Percentiles rank a stretch among this genome's conserved stretches.
These are phyloP conservation scores for Geosmithia flava DNA, from an alignment of 2,329 filamentous ascomycete genomes.

Conservation along the genomic window DNA sequence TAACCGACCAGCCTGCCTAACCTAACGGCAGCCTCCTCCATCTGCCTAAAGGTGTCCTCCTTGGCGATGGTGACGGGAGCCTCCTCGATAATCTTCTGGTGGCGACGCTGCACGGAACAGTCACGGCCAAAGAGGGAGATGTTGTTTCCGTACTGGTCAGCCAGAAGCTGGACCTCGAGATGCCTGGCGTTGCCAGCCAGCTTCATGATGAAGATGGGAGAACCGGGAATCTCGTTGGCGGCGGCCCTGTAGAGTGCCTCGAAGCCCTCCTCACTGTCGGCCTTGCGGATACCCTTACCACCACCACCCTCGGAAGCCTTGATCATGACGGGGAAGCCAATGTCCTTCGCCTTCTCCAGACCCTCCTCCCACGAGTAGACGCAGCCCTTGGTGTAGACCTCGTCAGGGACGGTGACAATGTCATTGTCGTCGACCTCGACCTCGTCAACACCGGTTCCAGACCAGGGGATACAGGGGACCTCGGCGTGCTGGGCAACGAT, in stretches of 20 bases:
- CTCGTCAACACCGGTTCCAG: constrained; percentile 76
- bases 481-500: constrained; percentile 96
- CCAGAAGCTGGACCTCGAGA: constrained; percentile 92
- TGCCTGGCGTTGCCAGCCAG: constrained; percentile 91
- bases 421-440: constrained; percentile 69
- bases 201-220: constrained; percentile 99
- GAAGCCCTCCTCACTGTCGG: constrained; percentile 74
- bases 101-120: constrained; percentile 94
- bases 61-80: constrained; percentile 95
- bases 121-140: constrained; percentile 98
- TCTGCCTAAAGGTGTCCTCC: constrained; percentile 76
- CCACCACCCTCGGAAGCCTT: constrained; percentile 99
- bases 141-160: constrained; percentile 99
- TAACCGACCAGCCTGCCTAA: constrained; percentile 92
- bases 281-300: constrained; percentile 98
- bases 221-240: constrained; percentile 93
- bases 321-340: constrained; percentile 99
- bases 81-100: constrained; percentile 99
- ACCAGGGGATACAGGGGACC: constrained; percentile 99
- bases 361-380: constrained; percentile 84
- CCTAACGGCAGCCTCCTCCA: constrained; percentile 94
- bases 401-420: constrained; percentile 83
- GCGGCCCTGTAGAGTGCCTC: constrained; percentile 85
- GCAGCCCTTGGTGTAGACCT: constrained; percentile 82
- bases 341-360: constrained; percentile 71